Evolutionary conservation across 352 stramenopile genomes (phyloP).

Genomic region (Globisporangium uncinulatum): DNA sequence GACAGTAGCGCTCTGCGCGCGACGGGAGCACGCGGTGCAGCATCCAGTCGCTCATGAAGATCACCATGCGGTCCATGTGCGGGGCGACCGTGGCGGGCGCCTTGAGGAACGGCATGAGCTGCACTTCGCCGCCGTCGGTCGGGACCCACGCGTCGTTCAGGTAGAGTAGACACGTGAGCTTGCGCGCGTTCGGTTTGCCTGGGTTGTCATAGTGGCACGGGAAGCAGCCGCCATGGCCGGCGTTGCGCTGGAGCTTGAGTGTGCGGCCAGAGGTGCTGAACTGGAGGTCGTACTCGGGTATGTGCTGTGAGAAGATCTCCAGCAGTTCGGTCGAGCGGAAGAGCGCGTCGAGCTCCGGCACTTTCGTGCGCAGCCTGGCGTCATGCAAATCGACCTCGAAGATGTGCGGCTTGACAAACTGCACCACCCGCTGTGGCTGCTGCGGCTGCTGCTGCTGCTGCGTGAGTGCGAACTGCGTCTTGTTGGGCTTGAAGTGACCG

Average conservation of each 20-base stretch:
- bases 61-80: slow-evolving; percentile 64
- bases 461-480: slow-evolving; percentile 74
- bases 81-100: slow-evolving; percentile 51
- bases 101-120: slow-evolving; percentile 69
- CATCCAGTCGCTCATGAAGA: slow-evolving; percentile 58
- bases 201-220: slow-evolving; percentile 85
- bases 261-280: slow-evolving; percentile 37
- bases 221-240: slow-evolving; percentile 67
- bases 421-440: slow-evolving; percentile 13
- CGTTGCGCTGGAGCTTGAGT: slow-evolving; percentile 79
- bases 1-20: slow-evolving; percentile 21
- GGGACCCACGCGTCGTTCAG: slow-evolving; percentile 65
- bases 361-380: slow-evolving; percentile 35
- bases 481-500: slow-evolving; percentile 66
- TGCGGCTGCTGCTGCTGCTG: slow-evolving; percentile 18
- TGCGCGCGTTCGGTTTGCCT: slow-evolving; percentile 65
- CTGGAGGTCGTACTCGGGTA: slow-evolving; percentile 52
- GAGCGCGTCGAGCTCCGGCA: slow-evolving; percentile 57
- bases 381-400: slow-evolving; percentile 81
- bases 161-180: slow-evolving; percentile 77
- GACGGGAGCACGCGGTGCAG: slow-evolving; percentile 27
- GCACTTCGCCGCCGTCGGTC: slow-evolving; percentile 66
- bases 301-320: slow-evolving; percentile 35
- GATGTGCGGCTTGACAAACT: slow-evolving; percentile 82
- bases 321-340: slow-evolving; percentile 59